Base-by-base conservation (phyloP, 1,284 basidiomycete genomes). In the Apiotrichum montevideense region DNA sequence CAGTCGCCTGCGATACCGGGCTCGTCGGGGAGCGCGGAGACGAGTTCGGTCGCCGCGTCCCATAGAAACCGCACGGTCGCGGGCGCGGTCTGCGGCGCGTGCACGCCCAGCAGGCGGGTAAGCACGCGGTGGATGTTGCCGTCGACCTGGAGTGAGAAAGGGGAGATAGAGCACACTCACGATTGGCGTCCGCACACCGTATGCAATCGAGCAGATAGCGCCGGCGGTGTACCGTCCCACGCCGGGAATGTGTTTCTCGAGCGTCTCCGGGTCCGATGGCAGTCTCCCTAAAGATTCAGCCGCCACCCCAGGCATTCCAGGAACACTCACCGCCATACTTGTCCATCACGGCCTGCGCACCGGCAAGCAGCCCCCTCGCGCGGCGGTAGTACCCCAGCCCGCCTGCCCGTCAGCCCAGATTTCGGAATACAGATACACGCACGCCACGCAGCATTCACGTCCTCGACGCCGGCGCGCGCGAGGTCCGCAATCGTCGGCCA, bases 361-460 rank as follows among this genome's bases (percentile, higher is more conserved):
- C 89, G 4, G 77, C 80, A 5, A 90, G 83, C 13, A 97, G 78
- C 35, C 89, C 83, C 47, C 85, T 83, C 10, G 91, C 93, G 47
- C 92, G 83, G 21, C 87, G 88, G 73, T 96, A 97, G 76, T 96
- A 96, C 2, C 92, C 92, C 3, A 96, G 80, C 3, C 92, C 79
- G 44, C 66, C 69, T 71, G 47, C 15, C 21, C 21, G 21, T 21
- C 21, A 21, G 21, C 21, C 21, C 21, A 21, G 21, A 21, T 21
- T 21, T 21, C 21, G 21, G 21, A 21, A 21, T 21, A 21, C 21
- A 21, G 63, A 46, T 45, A 3, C 33, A 47, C 46, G 35, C 35
- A 64, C 72, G 90, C 93, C 93, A 96, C 5, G 90, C 78, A 1
- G 84, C 78, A 69, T 95, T 93, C 55, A 96, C 90, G 21, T 86